Percentiles rank a stretch among this genome's conserved stretches.
Conservation (phyloP, 2,329 filamentous ascomycete genomes). For the Paecilomyces fulvus region DNA sequence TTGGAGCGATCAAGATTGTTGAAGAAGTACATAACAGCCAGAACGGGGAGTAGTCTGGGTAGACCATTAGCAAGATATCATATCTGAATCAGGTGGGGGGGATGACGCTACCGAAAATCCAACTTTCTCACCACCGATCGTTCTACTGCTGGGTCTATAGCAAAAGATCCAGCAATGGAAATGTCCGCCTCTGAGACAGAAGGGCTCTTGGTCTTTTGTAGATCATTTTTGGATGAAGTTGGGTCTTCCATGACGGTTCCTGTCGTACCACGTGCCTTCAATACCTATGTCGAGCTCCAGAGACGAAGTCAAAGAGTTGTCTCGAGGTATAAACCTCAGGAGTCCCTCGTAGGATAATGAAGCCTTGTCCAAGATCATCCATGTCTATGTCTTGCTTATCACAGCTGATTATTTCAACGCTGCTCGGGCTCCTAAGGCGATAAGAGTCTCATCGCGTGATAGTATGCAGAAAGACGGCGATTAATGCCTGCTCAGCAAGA, state of each 20-base stretch:
- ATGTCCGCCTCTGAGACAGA: not conserved
- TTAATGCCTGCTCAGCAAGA: not conserved
- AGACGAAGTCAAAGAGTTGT: not conserved
- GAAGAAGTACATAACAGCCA: constrained; percentile 49
- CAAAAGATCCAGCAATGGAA: not conserved
- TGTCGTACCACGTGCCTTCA: not conserved
- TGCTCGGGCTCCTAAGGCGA: not conserved
- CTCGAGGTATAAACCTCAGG: not conserved
- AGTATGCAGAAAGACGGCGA: not conserved
- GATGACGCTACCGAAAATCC: not conserved
- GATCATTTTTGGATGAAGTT: not conserved
- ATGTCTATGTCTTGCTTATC: not conserved
- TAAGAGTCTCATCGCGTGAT: not conserved
- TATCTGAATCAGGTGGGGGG: not conserved
- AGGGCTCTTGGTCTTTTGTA: not conserved
- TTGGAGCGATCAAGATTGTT: constrained; percentile 39
- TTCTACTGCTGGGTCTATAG: not conserved
- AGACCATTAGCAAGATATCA: not conserved
- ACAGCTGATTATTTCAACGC: not conserved
- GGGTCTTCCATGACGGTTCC: not conserved
- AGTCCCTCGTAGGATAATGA: not conserved
- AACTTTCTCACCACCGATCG: not conserved
- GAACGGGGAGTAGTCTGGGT: constrained; percentile 37
- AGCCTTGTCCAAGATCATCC: not conserved
- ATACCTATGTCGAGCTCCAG: not conserved